Evolutionary conservation across 495 filamentous ascomycete genomes (phyloP), one percentile per base, ranked within the genome.

Genomic region (Astrocystis sublimbata): DNA sequence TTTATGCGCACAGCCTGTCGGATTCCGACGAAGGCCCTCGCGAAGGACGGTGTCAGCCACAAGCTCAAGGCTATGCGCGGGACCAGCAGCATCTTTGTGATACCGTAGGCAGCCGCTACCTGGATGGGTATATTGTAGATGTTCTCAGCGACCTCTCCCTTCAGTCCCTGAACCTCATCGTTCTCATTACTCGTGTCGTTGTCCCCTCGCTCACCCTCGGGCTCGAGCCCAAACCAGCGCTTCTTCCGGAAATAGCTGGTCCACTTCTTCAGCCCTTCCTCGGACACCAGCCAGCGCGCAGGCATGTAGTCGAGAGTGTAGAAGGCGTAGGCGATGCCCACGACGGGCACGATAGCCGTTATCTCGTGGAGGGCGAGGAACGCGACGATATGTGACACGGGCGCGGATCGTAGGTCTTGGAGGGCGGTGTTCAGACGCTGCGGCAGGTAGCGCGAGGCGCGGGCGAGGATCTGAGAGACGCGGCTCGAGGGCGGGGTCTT

Each of bases 41-140:
- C 93, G 81, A 97, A 94, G 93, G 92, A 97, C 42, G 94, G 94
- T 54, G 94, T 97, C 13, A 85, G 88, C 90, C 89, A 94, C 26
- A 96, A 79, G 74, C 93, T 96, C 13, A 84, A 68, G 6, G 84
- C 80, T 61, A 98, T 81, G 62, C 94, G 80, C 7, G 88, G 65
- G 5, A 94, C 91, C 64, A 97, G 72, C 59, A 96, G 66, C 19
- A 88, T 86, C 73, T 98, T 98, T 17, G 89, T 92, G 59, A 97
- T 79, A 1, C 90, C 90, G 76, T 91, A 98, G 19, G 94, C 94
- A 36, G 93, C 89, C 15, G 90, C 93, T 53, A 97, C 84, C 75
- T 89, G 82, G 17, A 87, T 67, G 17, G 88, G 76, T 55, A 89
- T 76, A 41, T 80, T 79, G 51, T 85, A 82, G 5, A 80, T 42